Evolutionary conservation across 2,329 filamentous ascomycete species (phyloP), one percentile per base, ranked within the genome.

Genomic region (Colletotrichum sp.): DNA sequence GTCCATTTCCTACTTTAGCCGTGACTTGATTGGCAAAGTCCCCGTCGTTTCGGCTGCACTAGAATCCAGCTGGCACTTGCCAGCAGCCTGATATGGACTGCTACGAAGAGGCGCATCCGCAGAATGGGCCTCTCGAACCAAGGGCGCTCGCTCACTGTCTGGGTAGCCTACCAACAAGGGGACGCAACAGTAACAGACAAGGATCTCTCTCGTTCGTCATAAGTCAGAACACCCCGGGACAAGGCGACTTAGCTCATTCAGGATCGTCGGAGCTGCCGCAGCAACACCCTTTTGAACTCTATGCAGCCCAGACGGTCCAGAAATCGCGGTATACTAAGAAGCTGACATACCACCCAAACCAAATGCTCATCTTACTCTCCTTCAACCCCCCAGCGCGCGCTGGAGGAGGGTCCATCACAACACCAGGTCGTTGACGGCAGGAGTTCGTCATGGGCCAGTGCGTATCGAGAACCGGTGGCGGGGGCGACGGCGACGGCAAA

Each of bases 391-490:
- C 73, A 65, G 73, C 70, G 15, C 65, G 34, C 36, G 70, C 73
- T 76, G 73, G 73, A 56, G 70, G 73, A 68, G 73, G 73, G 43
- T 21, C n/a, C 43, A 73, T 24, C 30, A 55, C 32, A 76, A 43
- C 24, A 64, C 61, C 13, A 65, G 24, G 10, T 30, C 70, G 73
- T 28, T 52, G 70, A 64, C 30, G 58, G 70, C 38, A 62, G 43
- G 70, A 62, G 30, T 62, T 56, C 48, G 66, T 30, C 73, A 76
- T 76, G 73, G 73, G 73, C 21, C 73, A 76, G 70, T 76, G 73
- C 30, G 73, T 73, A 34, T 76, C 73, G n/a, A 73, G 62, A 56
- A 55, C 43, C 43, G 13, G 26, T 34, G 52, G 58, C 38, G 66
- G 52, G 32, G 36, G 24, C 48, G 48, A 34, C 67, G 43, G 26